phyloP scores from a whole-genome alignment of 2,329 filamentous ascomycete species.

The Neonectria neomacrospora region DNA sequence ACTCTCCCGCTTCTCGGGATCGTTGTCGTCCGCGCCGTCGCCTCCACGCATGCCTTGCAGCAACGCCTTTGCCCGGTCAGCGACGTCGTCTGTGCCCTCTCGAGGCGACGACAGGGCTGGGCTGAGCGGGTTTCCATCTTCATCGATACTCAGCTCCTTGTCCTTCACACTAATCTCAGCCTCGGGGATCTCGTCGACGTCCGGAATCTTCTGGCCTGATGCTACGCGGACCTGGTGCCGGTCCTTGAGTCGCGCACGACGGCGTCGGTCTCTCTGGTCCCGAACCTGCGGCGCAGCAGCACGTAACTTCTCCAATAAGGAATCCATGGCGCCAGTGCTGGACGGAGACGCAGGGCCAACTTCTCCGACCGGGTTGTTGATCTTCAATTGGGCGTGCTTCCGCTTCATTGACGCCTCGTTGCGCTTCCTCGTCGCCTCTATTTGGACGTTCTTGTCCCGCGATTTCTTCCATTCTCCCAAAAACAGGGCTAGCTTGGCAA shows the following conservation, averaged over 20 bases:
- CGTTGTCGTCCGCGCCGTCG: slow-evolving; percentile 65
- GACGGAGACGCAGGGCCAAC: slow-evolving; percentile 71
- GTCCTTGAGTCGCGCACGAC: slow-evolving; percentile 89
- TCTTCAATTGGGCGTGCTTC: slow-evolving; percentile 79
- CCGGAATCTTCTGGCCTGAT: slow-evolving; percentile 86
- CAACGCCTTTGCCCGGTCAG: slow-evolving; percentile 83
- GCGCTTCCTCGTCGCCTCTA: slow-evolving; percentile 84
- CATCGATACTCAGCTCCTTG: slow-evolving; percentile 54
- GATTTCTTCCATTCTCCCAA: slow-evolving; percentile 96
- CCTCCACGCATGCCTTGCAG: slow-evolving; percentile 84
- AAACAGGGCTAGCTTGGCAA: slow-evolving; percentile 90
- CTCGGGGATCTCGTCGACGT: slow-evolving; percentile 71
- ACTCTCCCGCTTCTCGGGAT: slow-evolving; percentile 65
- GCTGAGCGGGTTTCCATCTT: slow-evolving; percentile 64
- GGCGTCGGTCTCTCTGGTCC: slow-evolving; percentile 88
- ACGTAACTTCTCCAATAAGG: slow-evolving; percentile 90
- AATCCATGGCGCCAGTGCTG: slow-evolving; percentile 93
- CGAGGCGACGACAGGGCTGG: slow-evolving; percentile 59
- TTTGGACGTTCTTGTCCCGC: slow-evolving; percentile 85
- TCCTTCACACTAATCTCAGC: slow-evolving; percentile 55
- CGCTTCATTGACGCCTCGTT: slow-evolving; percentile 95
- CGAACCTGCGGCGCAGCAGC: slow-evolving; percentile 90
- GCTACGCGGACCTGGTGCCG: slow-evolving; percentile 89
- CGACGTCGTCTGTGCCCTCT: slow-evolving; percentile 76
- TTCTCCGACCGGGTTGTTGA: slow-evolving; percentile 62